A percentile compares a stretch with the other conserved stretches of the same genome.
Evolutionary conservation across 176 grass and related monocot species (phyloP).

Genomic region (Lolium perenne): DNA sequence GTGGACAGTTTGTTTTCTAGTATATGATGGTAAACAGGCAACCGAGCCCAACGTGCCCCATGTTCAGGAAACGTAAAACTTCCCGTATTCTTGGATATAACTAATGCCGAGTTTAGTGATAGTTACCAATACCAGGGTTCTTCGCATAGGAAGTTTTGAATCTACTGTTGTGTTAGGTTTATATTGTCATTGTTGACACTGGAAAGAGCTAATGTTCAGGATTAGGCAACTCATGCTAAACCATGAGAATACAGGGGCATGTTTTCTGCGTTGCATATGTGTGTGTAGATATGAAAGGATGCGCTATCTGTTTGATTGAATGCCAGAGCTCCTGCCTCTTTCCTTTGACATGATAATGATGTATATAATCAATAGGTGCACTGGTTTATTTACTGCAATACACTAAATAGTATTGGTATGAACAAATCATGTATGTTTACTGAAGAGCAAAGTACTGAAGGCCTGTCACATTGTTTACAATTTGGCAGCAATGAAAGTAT

Average conservation of each 20-base stretch:
- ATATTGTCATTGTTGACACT: no score
- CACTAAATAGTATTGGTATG: constrained; percentile 1
- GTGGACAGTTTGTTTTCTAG: constrained; percentile 9
- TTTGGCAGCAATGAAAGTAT: not conserved
- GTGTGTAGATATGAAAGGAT: not conserved
- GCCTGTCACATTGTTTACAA: not conserved
- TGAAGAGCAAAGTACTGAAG: not conserved
- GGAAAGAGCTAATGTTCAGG: not conserved
- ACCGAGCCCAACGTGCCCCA: not conserved
- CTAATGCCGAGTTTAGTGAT: not conserved
- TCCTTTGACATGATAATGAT: not conserved
- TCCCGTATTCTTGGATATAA: not conserved
- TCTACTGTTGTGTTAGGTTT: not conserved
- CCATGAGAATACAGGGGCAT: not conserved
- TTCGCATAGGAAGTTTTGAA: not conserved
- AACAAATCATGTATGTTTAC: not conserved
- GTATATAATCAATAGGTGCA: not conserved
- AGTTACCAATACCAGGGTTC: not conserved
- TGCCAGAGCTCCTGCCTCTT: not conserved
- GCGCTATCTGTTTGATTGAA: not conserved
- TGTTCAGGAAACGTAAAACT: not conserved
- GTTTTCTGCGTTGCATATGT: not conserved
- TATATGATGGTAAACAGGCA: not conserved
- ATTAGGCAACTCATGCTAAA: constrained; percentile 17
- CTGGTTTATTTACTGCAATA: not conserved